A percentile compares a stretch with the other conserved stretches of the same genome.
These are phyloP conservation scores for Clonostachys byssicola DNA, from an alignment of 2,329 filamentous ascomycete genomes.

Conservation along the genomic window DNA sequence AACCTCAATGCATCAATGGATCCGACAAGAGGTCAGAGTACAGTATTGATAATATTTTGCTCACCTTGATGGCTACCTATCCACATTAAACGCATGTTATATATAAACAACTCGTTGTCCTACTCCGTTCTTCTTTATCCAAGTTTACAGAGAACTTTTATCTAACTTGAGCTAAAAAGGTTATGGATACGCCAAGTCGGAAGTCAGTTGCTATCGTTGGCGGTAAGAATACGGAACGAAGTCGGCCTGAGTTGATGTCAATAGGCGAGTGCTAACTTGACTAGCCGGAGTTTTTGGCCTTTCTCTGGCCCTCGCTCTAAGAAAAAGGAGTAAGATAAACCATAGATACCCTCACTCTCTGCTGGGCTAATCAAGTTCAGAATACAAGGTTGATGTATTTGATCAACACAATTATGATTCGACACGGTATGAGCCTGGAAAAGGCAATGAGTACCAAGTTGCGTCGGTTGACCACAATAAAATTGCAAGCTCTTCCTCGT, in stretches of 20 bases:
- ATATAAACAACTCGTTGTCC: too few species aligned
- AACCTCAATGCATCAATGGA: too few species aligned
- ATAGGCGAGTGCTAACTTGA: neutral
- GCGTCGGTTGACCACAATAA: conserved; percentile 17
- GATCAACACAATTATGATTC: conserved; percentile 11
- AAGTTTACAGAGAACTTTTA: too few species aligned
- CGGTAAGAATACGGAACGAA: neutral
- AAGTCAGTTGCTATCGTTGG: neutral
- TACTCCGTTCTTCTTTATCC: too few species aligned
- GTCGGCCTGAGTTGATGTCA: too few species aligned
- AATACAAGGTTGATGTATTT: conserved; percentile 11
- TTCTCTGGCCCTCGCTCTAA: neutral
- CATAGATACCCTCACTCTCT: neutral
- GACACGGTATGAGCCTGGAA: conserved; percentile 10
- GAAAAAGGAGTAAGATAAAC: neutral
- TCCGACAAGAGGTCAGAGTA: too few species aligned
- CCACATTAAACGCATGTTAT: too few species aligned
- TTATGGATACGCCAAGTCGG: too few species aligned
- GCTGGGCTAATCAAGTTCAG: neutral
- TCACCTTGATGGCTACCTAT: too few species aligned
- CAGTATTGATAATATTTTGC: too few species aligned
- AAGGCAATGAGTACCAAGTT: conserved; percentile 8
- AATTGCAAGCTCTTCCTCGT: conserved; percentile 6
- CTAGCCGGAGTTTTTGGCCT: neutral
- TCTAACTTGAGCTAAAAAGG: too few species aligned